phyloP scores from a whole-genome alignment of 108 stramenopile species.

The Stephanodiscus minutulus region DNA sequence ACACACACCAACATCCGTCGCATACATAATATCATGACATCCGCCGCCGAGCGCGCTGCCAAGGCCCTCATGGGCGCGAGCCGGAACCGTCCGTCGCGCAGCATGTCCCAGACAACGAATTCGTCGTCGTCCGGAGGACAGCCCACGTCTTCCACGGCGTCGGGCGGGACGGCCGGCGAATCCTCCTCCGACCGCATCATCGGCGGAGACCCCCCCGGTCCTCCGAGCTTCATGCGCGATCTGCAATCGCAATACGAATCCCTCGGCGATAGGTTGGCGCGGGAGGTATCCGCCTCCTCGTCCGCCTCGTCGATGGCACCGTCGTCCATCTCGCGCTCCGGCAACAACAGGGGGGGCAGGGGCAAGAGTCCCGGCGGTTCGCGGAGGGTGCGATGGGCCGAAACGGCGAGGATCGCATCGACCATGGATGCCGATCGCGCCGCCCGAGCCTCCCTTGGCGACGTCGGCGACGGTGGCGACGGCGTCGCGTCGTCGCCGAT shows the following conservation, averaged over 20 bases:
- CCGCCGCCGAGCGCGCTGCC: constrained; percentile 34
- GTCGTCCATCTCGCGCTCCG: not conserved
- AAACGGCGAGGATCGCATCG: constrained; percentile 34
- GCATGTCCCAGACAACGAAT: constrained; percentile 19
- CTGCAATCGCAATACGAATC: constrained; percentile 31
- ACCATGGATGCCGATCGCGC: constrained; percentile 36
- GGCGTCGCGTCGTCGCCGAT: constrained; percentile 11
- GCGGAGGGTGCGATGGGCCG: constrained; percentile 38
- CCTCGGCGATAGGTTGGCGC: constrained; percentile 27
- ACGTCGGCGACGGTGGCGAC: constrained; percentile 14
- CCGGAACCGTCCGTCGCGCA: constrained; percentile 42
- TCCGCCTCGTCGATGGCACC: not conserved
- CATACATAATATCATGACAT: constrained; percentile 24
- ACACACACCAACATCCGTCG: too few relatives aligned
- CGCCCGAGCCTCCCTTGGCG: too few relatives aligned
- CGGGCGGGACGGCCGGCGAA: not conserved
- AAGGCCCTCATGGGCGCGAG: constrained; percentile 30
- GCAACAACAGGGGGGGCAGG: not conserved
- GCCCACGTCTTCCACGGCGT: not conserved
- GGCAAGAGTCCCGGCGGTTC: constrained; percentile 1
- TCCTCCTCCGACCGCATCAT: not conserved
- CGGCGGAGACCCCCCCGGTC: not conserved
- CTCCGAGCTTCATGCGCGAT: constrained; percentile 19
- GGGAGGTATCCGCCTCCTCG: constrained; percentile 8
- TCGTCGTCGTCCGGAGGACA: not conserved